Evolutionary conservation across 805 yeast genomes (phyloP).

Genomic region (Wickerhamomyces rabaulensis): DNA sequence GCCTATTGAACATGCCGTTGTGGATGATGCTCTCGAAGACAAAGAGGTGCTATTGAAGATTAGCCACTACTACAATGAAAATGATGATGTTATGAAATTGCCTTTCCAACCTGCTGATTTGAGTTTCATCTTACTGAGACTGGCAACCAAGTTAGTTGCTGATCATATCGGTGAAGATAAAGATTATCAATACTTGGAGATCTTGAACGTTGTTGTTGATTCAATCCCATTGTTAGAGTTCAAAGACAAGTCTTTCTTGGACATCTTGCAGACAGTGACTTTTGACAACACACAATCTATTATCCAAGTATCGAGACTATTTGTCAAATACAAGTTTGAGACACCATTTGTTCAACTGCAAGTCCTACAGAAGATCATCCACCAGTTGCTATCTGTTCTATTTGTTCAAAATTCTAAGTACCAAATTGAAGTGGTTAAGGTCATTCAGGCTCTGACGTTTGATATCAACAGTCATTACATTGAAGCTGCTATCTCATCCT

Average conservation of each 20-base stretch:
- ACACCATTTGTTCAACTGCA: constrained; percentile 21
- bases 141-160: constrained; percentile 24
- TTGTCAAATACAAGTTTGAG: constrained; percentile 24
- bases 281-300: constrained; percentile 13
- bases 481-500: constrained; percentile 66
- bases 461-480: constrained; percentile 47
- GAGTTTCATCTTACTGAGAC: constrained; percentile 34
- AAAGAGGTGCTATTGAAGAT: constrained; percentile 26
- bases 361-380: constrained; percentile 12
- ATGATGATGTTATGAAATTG: constrained; percentile 23
- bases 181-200: constrained; percentile 27
- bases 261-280: constrained; percentile 15
- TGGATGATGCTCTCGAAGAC: constrained; percentile 9
- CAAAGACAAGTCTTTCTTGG: constrained; percentile 30
- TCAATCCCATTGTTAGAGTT: constrained; percentile 40
- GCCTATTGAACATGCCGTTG: constrained; percentile 42
- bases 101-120: constrained; percentile 42
- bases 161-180: constrained; percentile 16
- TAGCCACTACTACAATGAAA: constrained; percentile 28
- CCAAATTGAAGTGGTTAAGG: constrained; percentile 68
- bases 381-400: constrained; percentile 17
- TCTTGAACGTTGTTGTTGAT: constrained; percentile 34
- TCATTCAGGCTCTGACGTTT: constrained; percentile 57
- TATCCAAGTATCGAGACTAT: constrained; percentile 27
- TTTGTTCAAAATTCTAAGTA: constrained; percentile 23